Conservation (phyloP, 441 rosid species). For the Gossypium aridum region DNA sequence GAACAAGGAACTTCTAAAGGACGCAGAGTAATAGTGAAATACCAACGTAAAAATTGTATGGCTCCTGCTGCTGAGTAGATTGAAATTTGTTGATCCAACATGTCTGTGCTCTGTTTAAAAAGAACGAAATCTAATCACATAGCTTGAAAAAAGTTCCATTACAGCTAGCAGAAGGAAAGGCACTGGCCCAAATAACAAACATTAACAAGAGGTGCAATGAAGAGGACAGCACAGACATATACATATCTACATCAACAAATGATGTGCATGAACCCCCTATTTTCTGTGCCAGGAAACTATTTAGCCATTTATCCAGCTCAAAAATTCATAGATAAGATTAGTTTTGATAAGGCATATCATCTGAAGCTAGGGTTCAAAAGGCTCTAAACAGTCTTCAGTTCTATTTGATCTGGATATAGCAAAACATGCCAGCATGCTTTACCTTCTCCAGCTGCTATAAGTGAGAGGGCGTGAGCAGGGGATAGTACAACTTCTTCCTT, state of each 20-base stretch:
- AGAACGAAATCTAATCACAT: conserved; percentile 20
- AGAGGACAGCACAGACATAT: conserved; percentile 4
- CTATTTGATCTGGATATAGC: conserved; percentile 8
- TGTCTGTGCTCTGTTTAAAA: conserved; percentile 85
- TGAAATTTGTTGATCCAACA: conserved; percentile 96
- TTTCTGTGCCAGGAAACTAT: no score
- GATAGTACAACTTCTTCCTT: conserved; percentile 99
- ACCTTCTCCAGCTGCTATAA: conserved; percentile 99
- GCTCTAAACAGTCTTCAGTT: no score
- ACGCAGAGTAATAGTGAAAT: conserved; percentile 13
- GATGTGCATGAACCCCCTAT: no score
- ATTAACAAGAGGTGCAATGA: conserved; percentile 7
- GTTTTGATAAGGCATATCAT: no score
- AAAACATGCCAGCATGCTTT: conserved; percentile 24
- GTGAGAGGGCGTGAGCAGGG: conserved; percentile 97
- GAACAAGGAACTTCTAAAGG: neutral
- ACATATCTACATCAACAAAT: no score
- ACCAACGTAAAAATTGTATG: conserved; percentile 99
- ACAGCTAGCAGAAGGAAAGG: neutral
- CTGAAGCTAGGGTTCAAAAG: no score
- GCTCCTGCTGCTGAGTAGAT: conserved; percentile 97
- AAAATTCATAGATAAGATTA: no score
- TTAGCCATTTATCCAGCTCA: no score
- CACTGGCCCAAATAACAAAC: neutral
- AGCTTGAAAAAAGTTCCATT: conserved; percentile 6